Evolutionary conservation across 805 yeast genomes (phyloP).

Genomic region (Wickerhamomyces bisporus): DNA sequence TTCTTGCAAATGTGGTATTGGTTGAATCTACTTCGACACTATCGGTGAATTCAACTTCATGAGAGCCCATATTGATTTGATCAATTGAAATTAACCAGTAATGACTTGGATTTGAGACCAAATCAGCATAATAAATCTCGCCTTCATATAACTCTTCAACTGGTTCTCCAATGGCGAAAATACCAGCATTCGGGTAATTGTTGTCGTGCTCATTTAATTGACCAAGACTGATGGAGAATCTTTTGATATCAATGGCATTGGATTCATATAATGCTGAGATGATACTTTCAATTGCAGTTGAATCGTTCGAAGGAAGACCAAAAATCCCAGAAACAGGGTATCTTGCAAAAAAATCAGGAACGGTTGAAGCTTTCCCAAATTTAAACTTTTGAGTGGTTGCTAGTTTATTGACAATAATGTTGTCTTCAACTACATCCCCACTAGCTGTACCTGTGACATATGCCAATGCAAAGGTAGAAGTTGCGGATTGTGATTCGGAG

Average conservation of each 20-base stretch:
- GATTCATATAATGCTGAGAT: slow-evolving; percentile 34
- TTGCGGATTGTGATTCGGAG: slow-evolving; percentile 14
- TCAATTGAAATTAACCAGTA: slow-evolving; percentile 51
- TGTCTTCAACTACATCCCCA: slow-evolving; percentile 40
- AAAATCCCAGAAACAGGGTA: slow-evolving; percentile 56
- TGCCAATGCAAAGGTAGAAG: slow-evolving; percentile 39
- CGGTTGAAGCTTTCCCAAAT: slow-evolving; percentile 49
- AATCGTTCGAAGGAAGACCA: slow-evolving; percentile 48
- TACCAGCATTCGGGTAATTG: slow-evolving; percentile 31
- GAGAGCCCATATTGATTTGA: slow-evolving; percentile 30
- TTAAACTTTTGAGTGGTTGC: slow-evolving; percentile 35
- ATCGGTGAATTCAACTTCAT: slow-evolving; percentile 29
- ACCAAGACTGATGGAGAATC: slow-evolving; percentile 44
- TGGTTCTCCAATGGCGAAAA: slow-evolving; percentile 39
- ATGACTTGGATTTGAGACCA: slow-evolving; percentile 29
- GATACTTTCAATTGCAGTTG: slow-evolving; percentile 33
- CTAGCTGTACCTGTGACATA: slow-evolving; percentile 51
- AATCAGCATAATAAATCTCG: slow-evolving; percentile 34
- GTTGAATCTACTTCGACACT: slow-evolving; percentile 2
- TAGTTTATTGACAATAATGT: slow-evolving; percentile 25
- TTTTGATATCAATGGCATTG: slow-evolving; percentile 28
- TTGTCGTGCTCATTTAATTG: slow-evolving; percentile 19
- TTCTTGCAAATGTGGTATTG: slow-evolving; percentile 23
- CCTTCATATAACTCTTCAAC: slow-evolving; percentile 33
- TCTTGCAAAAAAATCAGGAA: slow-evolving; percentile 46